phyloP scores from a whole-genome alignment of 2,329 filamentous ascomycete species.

The Incumbomyces lentus region DNA sequence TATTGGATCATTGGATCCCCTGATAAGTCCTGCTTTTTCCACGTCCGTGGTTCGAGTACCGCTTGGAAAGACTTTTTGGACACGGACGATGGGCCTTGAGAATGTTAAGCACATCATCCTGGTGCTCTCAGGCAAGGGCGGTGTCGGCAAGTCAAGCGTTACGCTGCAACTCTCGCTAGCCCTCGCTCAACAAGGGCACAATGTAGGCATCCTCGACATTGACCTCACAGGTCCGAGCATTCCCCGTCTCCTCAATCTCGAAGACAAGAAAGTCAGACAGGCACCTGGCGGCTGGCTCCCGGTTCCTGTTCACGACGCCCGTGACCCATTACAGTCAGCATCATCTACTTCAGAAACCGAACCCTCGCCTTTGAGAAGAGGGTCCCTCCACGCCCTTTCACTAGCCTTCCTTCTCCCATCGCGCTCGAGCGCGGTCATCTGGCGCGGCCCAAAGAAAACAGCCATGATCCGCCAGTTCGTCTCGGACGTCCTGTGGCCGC shows the following conservation, averaged over 20 bases:
- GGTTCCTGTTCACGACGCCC: conserved; percentile 64
- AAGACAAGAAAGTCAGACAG: conserved; percentile 80
- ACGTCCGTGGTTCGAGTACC: too few relatives aligned
- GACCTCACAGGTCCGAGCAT: conserved; percentile 95
- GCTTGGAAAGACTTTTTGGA: too few relatives aligned
- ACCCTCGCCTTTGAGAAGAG: conserved; percentile 14
- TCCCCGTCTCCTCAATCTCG: conserved; percentile 84
- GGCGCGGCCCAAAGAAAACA: conserved; percentile 96
- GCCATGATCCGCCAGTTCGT: conserved; percentile 98
- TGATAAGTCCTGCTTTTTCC: too few relatives aligned
- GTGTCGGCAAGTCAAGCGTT: conserved; percentile 95
- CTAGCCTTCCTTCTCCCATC: conserved; percentile 78
- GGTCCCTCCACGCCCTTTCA: conserved; percentile 63
- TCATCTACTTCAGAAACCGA: background rate
- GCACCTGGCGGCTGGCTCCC: conserved; percentile 87
- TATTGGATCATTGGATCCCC: too few relatives aligned
- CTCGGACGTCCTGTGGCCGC: conserved; percentile 76
- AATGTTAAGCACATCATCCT: conserved; percentile 23
- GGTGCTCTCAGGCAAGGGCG: conserved; percentile 91
- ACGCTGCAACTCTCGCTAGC: conserved; percentile 91
- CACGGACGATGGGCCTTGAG: conserved; percentile 18
- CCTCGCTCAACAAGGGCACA: conserved; percentile 71
- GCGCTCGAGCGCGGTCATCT: conserved; percentile 85
- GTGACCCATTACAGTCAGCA: conserved; percentile 13
- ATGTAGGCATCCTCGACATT: conserved; percentile 89